Evolutionary conservation across 2,329 filamentous ascomycete species (phyloP), one percentile per base, ranked within the genome.

Genomic region (Achaetomium macrosporum): DNA sequence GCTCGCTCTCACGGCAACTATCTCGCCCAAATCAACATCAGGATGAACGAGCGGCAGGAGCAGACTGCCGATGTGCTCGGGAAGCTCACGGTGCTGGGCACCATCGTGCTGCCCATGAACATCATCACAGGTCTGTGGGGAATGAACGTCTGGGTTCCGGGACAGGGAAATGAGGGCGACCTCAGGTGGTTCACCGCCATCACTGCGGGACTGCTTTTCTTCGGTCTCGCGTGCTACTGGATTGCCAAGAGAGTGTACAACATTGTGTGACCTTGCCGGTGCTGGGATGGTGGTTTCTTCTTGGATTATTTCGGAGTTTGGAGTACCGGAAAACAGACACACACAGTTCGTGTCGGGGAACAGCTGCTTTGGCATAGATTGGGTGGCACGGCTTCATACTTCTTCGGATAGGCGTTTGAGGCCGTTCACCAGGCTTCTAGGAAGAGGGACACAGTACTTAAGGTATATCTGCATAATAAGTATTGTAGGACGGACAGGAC

Each of bases 61-160:
- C 85, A 95, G 72, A 99, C 93, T 1, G 90, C 90, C 39, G 92
- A 99, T 67, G 90, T 96, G 1, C 80, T 99, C 12, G 91, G 91
- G 58, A 96, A 93, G 69, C 79, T 99, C 55, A 97, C 93, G 0
- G 93, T 99, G 1, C 77, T 99, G 1, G 93, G 93, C 59, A 99
- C 93, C 6, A 97, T 99, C 61, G 92, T 99, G 3, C 75, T 99
- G 52, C 93, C 93, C 11, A 96, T 99, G 91, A 99, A 99, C 68
- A 95, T 99, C 66, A 92, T 99, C 64, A 97, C 93, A 2, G 93
- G 93, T 61, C 83, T 97, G 64, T 99, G 92, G 91, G 93, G 92
- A 47, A 97, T 97, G 92, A 99, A 99, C 76, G 88, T 92, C 35
- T 90, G 89, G 76, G 93, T 99, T 0, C 93, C 93, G 0, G 93